Conservation (phyloP, 1,284 basidiomycete genomes). For the Fomitopsis betulina region DNA sequence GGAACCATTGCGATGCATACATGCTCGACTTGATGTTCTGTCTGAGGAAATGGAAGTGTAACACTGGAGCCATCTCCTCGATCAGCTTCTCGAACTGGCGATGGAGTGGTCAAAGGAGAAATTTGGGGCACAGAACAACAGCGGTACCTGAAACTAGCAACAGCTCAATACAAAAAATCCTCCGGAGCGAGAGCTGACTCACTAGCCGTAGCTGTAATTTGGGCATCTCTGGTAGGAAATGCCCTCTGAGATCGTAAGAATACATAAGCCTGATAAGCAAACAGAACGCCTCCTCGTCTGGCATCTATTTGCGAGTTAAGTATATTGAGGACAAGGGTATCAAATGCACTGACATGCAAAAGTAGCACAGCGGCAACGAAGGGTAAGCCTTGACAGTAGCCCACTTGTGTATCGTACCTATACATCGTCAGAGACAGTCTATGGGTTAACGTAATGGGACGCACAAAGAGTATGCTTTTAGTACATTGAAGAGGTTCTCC, state of each 20-base stretch:
- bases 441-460: conserved; percentile 19
- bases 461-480: conserved; percentile 94
- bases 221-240: conserved; percentile 98
- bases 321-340: background rate
- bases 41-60: conserved; percentile 88
- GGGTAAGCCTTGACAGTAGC: conserved; percentile 95
- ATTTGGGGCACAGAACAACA: background rate
- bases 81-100: conserved; percentile 87
- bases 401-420: conserved; percentile 91
- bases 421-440: conserved; percentile 11
- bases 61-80: conserved; percentile 87
- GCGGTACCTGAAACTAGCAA: conserved; percentile 8
- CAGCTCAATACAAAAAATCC: background rate
- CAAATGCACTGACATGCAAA: conserved; percentile 65
- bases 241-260: conserved; percentile 92
- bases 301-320: conserved; percentile 63
- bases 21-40: conserved; percentile 96
- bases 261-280: conserved; percentile 97
- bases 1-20: conserved; percentile 97
- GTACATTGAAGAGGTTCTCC: conserved; percentile 94
- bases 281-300: conserved; percentile 96
- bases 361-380: conserved; percentile 94
- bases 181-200: conserved; percentile 24
- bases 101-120: background rate
- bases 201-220: conserved; percentile 89